These are phyloP conservation scores for Aspergillus sojae DNA, from an alignment of 2,329 filamentous ascomycete genomes.

Conservation along the genomic window DNA sequence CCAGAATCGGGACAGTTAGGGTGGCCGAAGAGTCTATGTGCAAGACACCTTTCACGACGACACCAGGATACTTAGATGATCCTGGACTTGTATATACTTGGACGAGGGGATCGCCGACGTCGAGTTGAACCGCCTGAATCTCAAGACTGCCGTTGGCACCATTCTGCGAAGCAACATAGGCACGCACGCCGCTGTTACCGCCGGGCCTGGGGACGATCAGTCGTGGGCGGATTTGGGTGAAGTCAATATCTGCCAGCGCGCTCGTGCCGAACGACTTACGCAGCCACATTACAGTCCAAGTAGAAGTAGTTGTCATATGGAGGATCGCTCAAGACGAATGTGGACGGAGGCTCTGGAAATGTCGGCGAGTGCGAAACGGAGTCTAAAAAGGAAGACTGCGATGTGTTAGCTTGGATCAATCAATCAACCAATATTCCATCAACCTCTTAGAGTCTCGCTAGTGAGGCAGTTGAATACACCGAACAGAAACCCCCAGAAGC, in stretches of 20 bases:
- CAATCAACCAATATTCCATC: no score
- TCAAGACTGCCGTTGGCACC: not conserved
- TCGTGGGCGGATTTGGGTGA: not conserved
- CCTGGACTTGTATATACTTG: not conserved
- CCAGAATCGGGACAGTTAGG: not conserved
- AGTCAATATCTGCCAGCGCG: not conserved
- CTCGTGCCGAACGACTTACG: not conserved
- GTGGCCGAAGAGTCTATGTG: not conserved
- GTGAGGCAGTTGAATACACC: no score
- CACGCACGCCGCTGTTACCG: not conserved
- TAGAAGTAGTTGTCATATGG: not conserved
- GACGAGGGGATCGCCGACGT: not conserved
- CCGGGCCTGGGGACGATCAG: not conserved
- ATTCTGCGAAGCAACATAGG: not conserved
- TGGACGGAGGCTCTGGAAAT: not conserved
- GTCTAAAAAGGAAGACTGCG: not conserved
- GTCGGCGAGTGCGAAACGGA: no score
- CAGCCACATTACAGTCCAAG: not conserved
- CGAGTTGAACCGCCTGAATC: not conserved
- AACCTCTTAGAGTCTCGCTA: no score
- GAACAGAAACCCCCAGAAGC: no score
- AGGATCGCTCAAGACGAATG: not conserved
- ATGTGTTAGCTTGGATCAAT: no score
- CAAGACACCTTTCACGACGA: not conserved
- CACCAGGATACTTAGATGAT: not conserved